A percentile compares a stretch with the other conserved stretches of the same genome.
phyloP scores from a whole-genome alignment of 495 filamentous ascomycete genomes.

The Aspergillus sclerotiicarbonarius region DNA sequence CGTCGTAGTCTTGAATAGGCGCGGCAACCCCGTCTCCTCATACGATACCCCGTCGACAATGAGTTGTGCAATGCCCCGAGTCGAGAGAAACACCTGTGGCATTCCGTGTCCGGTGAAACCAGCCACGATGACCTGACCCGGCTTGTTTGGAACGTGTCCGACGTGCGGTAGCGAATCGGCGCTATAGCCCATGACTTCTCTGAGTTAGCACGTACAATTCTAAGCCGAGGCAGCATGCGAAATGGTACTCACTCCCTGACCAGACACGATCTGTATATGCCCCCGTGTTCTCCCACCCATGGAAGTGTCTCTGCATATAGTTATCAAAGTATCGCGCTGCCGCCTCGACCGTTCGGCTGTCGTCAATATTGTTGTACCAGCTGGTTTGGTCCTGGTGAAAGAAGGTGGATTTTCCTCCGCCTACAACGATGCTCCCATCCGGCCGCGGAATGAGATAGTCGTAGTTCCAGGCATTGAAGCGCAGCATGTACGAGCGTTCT shows the following conservation, averaged over 20 bases:
- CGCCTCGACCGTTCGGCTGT: conserved; percentile 41
- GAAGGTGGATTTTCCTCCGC: conserved; percentile 45
- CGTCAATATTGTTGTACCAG: conserved; percentile 53
- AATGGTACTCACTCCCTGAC: conserved; percentile 46
- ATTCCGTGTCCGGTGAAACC: conserved; percentile 53
- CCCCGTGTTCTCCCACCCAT: conserved; percentile 47
- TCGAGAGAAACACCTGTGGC: conserved; percentile 47
- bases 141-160: conserved; percentile 41
- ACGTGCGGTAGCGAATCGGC: conserved; percentile 45
- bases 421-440: conserved; percentile 54
- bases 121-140: conserved; percentile 42
- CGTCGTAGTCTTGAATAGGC: conserved; percentile 35
- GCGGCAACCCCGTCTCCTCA: conserved; percentile 38
- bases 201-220: conserved; percentile 4
- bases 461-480: conserved; percentile 27
- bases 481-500: conserved; percentile 28
- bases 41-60: conserved; percentile 31
- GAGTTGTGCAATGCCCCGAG: conserved; percentile 46
- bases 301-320: conserved; percentile 48
- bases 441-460: conserved; percentile 52
- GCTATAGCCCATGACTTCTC: conserved; percentile 39
- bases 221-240: neutral
- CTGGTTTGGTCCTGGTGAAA: conserved; percentile 22
- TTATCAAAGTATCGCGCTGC: conserved; percentile 45
- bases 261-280: conserved; percentile 47